Base-by-base conservation (phyloP, 2,329 filamentous ascomycete genomes). In the Paracoccidioides brasiliensis region DNA sequence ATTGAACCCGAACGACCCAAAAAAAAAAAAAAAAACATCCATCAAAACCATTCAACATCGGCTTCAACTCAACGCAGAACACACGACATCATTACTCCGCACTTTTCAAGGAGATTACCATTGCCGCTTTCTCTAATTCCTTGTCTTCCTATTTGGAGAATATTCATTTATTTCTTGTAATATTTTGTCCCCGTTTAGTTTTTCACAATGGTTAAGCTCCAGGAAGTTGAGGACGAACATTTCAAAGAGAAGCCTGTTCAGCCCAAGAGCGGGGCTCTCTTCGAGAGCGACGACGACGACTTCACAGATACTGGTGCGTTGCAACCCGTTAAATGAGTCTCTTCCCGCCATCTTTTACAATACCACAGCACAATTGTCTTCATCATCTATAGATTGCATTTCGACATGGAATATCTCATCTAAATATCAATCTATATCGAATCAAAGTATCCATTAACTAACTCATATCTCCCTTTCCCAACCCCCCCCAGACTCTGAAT, bases 151-250 rank as follows among this genome's bases (percentile, higher is more conserved):
- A 22, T 22, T 22, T 22, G 22, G 22, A 22, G 2, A 22, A 14
- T 48, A 5, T 35, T 40, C 41, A 4, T 53, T 41, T 48, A 33
- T 38, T 7, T 41, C 10, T 40, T 54, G 37, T 54, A 48, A 35
- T 50, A 22, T 45, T 53, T 33, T 22, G 15, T 32, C 1, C 14
- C 3, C n/a, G 2, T 41, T 52, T 52, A 52, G n/a, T 9, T 22
- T 12, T n/a, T 35, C 53, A 58, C 52, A 53, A 96, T 97, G 91
- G 91, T 97, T 73, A 89, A 91, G 75, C 88, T 97, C 70, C 88
- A 89, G 70, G 91, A 97, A 79, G 91, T 97, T 69, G 85, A 94
- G 70, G 91, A 97, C 71, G 90, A 96, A 80, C 88, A 94, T 75
- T 95, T 96, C 78, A 77, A 81, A 71, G 76, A 80, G 64, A 84